Percentiles rank a stretch among this genome's conserved stretches.
Evolutionary conservation across 2,329 filamentous ascomycete species (phyloP).

Genomic region (Dactylellina leptospora): DNA sequence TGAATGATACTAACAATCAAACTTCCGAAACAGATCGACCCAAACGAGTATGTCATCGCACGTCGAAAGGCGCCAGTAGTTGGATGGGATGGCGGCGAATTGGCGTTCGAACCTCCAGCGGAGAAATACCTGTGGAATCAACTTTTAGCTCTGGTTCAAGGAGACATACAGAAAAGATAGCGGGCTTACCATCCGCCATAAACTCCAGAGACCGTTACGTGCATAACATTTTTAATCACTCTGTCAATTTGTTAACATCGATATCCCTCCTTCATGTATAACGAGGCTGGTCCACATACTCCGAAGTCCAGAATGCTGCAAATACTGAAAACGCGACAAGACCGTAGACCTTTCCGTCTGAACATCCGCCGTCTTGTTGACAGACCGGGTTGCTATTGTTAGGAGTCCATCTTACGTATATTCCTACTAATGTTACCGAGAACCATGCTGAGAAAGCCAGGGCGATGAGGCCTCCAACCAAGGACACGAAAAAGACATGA

Average conservation of each 20-base stretch:
- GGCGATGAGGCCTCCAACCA: slow-evolving; percentile 80
- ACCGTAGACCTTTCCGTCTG: slow-evolving; percentile 79
- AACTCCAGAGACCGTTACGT: slow-evolving; percentile 84
- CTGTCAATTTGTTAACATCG: slow-evolving; percentile 15
- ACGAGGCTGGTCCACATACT: slow-evolving; percentile 66
- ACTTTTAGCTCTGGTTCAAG: not conserved
- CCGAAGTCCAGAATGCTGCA: slow-evolving; percentile 90
- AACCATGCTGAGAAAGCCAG: slow-evolving; percentile 85
- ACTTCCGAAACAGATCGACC: slow-evolving; percentile 86
- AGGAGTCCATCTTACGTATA: slow-evolving; percentile 80
- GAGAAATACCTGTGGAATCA: slow-evolving; percentile 72
- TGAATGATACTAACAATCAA: slow-evolving; percentile 88
- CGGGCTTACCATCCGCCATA: slow-evolving; percentile 79
- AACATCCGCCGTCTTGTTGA: slow-evolving; percentile 66
- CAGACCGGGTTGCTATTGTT: slow-evolving; percentile 66
- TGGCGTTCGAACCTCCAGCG: slow-evolving; percentile 68
- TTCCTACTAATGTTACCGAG: slow-evolving; percentile 81
- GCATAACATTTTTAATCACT: slow-evolving; percentile 84
- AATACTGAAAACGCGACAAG: slow-evolving; percentile 88
- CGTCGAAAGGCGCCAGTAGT: slow-evolving; percentile 85
- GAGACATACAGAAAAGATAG: not conserved
- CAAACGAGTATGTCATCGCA: slow-evolving; percentile 88
- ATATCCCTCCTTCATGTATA: not conserved
- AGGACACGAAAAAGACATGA: slow-evolving; percentile 84
- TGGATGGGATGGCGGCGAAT: slow-evolving; percentile 72